Evolutionary conservation across 371 early-diverging fungal genomes (phyloP).

Genomic region (Mucor piriformis): DNA sequence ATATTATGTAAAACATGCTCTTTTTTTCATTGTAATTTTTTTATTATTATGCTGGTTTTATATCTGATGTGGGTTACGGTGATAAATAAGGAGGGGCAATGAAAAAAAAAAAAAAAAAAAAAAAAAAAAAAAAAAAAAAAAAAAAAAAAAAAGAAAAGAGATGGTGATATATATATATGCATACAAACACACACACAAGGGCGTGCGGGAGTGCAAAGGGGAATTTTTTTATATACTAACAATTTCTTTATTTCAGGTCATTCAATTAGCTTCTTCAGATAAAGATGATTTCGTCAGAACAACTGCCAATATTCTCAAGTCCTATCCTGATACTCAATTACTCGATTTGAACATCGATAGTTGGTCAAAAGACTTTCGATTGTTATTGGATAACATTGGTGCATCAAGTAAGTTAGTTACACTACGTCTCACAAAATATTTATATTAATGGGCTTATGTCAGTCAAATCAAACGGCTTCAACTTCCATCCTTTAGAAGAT

Average conservation of each 20-base stretch:
- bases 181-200: not conserved
- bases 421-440: no score
- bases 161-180: not conserved
- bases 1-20: not conserved
- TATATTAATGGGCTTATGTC: no score
- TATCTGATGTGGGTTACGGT: not conserved
- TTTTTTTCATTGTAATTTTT: not conserved
- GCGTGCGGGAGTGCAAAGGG: not conserved
- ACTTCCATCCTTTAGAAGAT: conserved; percentile 26
- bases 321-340: conserved; percentile 10
- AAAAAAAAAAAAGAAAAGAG: not conserved
- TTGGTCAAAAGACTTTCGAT: conserved; percentile 14
- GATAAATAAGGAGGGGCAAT: not conserved
- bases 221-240: not conserved
- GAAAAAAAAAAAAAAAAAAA: not conserved
- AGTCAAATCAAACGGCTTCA: conserved; percentile 19
- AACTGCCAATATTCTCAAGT: conserved; percentile 21
- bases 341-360: conserved; percentile 24
- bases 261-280: conserved; percentile 24
- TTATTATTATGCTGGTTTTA: no score
- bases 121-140: not conserved
- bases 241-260: conserved; percentile 17
- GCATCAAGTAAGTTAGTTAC: conserved; percentile 17
- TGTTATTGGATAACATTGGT: conserved; percentile 14
- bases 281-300: conserved; percentile 26